Evolutionary conservation across 1,284 basidiomycete species (phyloP).

Genomic region (Apiotrichum domesticum): DNA sequence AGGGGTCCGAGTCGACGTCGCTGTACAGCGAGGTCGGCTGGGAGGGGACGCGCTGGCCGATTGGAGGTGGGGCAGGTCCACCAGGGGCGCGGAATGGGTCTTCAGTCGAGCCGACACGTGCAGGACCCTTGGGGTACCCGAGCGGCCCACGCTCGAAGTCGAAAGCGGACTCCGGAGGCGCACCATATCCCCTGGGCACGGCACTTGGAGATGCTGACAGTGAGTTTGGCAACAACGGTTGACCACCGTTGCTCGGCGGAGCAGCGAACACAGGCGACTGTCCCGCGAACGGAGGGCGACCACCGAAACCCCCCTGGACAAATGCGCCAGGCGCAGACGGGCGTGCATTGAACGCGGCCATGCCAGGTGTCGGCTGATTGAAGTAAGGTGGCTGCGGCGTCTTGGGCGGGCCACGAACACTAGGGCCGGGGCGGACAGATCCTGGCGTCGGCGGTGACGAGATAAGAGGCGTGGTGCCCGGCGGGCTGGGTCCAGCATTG

Average conservation of each 20-base stretch:
- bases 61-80: conserved; percentile 24
- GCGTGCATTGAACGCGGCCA: conserved; percentile 6
- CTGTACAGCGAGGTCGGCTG: conserved; percentile 11
- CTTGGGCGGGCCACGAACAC: conserved; percentile 24
- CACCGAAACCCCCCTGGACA: conserved; percentile 1
- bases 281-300: conserved; percentile 11
- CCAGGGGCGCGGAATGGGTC: conserved; percentile 28
- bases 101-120: conserved; percentile 19
- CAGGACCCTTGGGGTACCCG: conserved; percentile 30
- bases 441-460: conserved; percentile 87
- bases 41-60: conserved; percentile 23
- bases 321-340: not conserved
- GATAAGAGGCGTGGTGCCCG: conserved; percentile 54
- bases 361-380: conserved; percentile 7
- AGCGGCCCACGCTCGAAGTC: conserved; percentile 23
- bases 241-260: conserved; percentile 20
- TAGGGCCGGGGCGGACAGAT: conserved; percentile 2
- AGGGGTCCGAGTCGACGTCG: conserved; percentile 8
- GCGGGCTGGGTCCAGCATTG: conserved; percentile 24
- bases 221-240: conserved; percentile 6
- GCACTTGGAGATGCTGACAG: conserved; percentile 28
- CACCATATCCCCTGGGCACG: conserved; percentile 4
- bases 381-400: conserved; percentile 30
- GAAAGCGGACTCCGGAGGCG: conserved; percentile 4
- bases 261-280: conserved; percentile 30